A percentile compares a stretch with the other conserved stretches of the same genome.
These are phyloP conservation scores for Fusarium sp. DNA, from an alignment of 2,329 filamentous ascomycete species.

Conservation along the genomic window DNA sequence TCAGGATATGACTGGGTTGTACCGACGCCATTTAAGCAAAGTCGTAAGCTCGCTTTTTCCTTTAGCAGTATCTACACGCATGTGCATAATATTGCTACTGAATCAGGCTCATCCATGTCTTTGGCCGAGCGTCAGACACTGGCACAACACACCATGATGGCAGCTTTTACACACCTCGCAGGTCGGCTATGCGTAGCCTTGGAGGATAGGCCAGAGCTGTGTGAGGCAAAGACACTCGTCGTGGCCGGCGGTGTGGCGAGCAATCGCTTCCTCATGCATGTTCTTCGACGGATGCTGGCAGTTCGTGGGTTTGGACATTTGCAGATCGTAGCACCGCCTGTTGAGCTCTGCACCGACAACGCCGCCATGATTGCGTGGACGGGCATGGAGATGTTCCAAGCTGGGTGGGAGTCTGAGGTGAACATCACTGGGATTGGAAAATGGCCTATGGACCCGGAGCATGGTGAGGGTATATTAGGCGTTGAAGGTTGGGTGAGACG, in stretches of 20 bases:
- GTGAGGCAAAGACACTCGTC: constrained; percentile 73
- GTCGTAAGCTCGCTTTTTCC: constrained; percentile 72
- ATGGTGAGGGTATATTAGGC: constrained; percentile 72
- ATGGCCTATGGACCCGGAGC: constrained; percentile 79
- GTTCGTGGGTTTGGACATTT: constrained; percentile 73
- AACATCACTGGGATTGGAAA: constrained; percentile 70
- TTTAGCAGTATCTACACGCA: constrained; percentile 77
- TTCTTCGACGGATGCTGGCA: constrained; percentile 69
- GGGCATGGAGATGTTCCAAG: constrained; percentile 90
- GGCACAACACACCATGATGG: constrained; percentile 79
- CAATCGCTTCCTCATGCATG: constrained; percentile 80
- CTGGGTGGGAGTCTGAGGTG: constrained; percentile 75
- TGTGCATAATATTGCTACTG: constrained; percentile 55
- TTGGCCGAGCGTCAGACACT: constrained; percentile 74
- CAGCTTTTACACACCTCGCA: constrained; percentile 88
- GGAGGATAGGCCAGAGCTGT: constrained; percentile 45
- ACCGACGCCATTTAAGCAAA: constrained; percentile 72
- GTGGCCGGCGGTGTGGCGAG: constrained; percentile 92
- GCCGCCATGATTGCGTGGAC: constrained; percentile 98
- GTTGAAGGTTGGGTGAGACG: constrained; percentile 59
- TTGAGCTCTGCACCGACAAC: constrained; percentile 88
- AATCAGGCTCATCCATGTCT: constrained; percentile 55
- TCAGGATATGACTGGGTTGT: constrained; percentile 71
- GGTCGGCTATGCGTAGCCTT: constrained; percentile 79
- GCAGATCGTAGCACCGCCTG: constrained; percentile 78